phyloP scores from a whole-genome alignment of 805 yeast species.

The Nakazawaea molendinolei region DNA sequence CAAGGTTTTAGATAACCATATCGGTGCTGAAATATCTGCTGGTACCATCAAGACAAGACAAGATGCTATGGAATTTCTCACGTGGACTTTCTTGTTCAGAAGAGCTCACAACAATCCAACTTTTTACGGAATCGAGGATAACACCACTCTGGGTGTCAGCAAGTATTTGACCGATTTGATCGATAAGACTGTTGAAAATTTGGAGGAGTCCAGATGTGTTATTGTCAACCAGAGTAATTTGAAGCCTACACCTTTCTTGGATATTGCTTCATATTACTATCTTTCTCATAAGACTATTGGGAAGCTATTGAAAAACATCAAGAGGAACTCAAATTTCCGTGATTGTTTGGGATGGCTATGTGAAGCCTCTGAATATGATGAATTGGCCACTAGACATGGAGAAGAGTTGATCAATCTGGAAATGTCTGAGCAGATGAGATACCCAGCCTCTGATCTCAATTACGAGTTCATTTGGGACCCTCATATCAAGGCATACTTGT shows the following conservation, averaged over 20 bases:
- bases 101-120: conserved; percentile 75
- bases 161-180: conserved; percentile 56
- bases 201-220: conserved; percentile 71
- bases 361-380: conserved; percentile 72
- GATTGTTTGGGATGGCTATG: conserved; percentile 57
- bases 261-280: conserved; percentile 86
- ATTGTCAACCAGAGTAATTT: conserved; percentile 40
- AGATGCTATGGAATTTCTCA: conserved; percentile 66
- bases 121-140: conserved; percentile 66
- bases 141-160: conserved; percentile 47
- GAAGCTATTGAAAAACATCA: conserved; percentile 49
- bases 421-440: conserved; percentile 69
- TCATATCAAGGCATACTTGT: conserved; percentile 68
- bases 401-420: conserved; percentile 84
- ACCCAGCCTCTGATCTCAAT: conserved; percentile 48
- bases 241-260: conserved; percentile 71
- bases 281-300: conserved; percentile 86
- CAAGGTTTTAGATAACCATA: conserved; percentile 68
- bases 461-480: conserved; percentile 77
- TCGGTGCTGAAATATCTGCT: conserved; percentile 74
- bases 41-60: conserved; percentile 60
- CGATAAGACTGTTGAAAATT: conserved; percentile 59
- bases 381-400: conserved; percentile 85
- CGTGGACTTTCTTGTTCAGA: conserved; percentile 72
- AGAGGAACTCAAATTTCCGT: conserved; percentile 41